phyloP scores from a whole-genome alignment of 2,329 filamentous ascomycete species.

The Purpureocillium lavendulum region DNA sequence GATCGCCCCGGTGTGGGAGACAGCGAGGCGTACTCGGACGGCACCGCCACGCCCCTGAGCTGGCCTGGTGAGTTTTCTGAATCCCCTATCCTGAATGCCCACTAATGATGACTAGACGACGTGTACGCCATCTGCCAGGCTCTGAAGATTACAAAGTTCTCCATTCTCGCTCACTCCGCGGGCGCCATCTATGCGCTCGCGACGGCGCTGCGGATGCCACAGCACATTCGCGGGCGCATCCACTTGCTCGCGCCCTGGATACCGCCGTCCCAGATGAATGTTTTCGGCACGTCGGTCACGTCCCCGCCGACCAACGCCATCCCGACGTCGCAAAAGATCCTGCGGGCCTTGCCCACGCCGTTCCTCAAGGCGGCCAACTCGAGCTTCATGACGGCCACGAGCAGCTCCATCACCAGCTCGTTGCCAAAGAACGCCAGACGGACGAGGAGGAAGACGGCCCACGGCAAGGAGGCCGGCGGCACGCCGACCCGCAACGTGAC shows the following conservation, averaged over 20 bases:
- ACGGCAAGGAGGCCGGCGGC: slow-evolving; percentile 23
- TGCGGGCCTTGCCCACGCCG: slow-evolving; percentile 81
- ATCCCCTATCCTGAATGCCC: not conserved
- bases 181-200: slow-evolving; percentile 97
- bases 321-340: slow-evolving; percentile 83
- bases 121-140: slow-evolving; percentile 90
- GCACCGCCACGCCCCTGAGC: slow-evolving; percentile 75
- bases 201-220: slow-evolving; percentile 89
- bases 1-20: slow-evolving; percentile 91
- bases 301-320: slow-evolving; percentile 76
- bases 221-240: slow-evolving; percentile 88
- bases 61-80: slow-evolving; percentile 71
- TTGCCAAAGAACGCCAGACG: slow-evolving; percentile 59
- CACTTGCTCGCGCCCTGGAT: slow-evolving; percentile 96
- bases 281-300: slow-evolving; percentile 64
- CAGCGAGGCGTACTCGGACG: slow-evolving; percentile 76
- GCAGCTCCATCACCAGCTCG: slow-evolving; percentile 73
- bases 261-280: slow-evolving; percentile 84
- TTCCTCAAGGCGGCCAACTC: slow-evolving; percentile 92
- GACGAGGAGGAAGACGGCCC: slow-evolving; percentile 48
- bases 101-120: slow-evolving; percentile 47
- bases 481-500: slow-evolving; percentile 25
- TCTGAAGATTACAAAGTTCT: slow-evolving; percentile 91
- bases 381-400: slow-evolving; percentile 88
- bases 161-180: slow-evolving; percentile 89